Conservation (phyloP, 768 basidiomycete species). For the Rhizopogon sp. region DNA sequence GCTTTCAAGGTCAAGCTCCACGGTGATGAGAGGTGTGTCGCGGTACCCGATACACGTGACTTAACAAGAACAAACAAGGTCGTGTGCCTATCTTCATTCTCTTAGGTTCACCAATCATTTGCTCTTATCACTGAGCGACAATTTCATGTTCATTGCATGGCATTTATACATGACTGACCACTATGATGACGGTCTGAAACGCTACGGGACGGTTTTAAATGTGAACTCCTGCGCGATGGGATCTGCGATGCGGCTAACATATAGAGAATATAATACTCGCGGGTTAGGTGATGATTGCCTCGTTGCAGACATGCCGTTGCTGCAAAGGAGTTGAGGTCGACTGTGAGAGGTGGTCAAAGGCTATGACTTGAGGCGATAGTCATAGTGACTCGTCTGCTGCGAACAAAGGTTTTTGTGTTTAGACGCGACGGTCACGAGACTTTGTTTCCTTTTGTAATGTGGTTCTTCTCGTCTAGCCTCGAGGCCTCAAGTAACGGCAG, state of each 20-base stretch:
- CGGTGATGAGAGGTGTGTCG: slow-evolving; percentile 5
- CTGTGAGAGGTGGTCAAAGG: no score
- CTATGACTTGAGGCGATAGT: no score
- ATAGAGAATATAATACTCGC: not conserved
- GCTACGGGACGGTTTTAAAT: no score
- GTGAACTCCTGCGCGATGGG: not conserved
- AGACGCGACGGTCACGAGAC: slow-evolving; percentile 34
- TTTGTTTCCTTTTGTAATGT: slow-evolving; percentile 26
- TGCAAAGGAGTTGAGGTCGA: no score
- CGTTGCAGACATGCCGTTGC: not conserved
- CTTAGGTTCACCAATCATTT: no score
- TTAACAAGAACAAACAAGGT: slow-evolving; percentile 36
- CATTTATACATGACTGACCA: no score
- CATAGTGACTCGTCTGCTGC: no score
- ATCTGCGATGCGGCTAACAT: not conserved
- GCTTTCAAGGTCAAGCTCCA: slow-evolving; percentile 13
- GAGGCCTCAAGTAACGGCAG: slow-evolving; percentile 23
- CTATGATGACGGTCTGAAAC: not conserved
- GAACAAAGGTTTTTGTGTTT: slow-evolving; percentile 10
- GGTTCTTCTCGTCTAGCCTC: slow-evolving; percentile 10
- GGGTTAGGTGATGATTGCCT: not conserved
- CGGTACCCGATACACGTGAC: slow-evolving; percentile 29
- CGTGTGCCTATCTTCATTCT: no score
- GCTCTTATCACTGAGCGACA: not conserved
- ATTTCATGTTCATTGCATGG: no score